Conservation (phyloP, 495 filamentous ascomycete genomes). For the Neurospora intermedia region DNA sequence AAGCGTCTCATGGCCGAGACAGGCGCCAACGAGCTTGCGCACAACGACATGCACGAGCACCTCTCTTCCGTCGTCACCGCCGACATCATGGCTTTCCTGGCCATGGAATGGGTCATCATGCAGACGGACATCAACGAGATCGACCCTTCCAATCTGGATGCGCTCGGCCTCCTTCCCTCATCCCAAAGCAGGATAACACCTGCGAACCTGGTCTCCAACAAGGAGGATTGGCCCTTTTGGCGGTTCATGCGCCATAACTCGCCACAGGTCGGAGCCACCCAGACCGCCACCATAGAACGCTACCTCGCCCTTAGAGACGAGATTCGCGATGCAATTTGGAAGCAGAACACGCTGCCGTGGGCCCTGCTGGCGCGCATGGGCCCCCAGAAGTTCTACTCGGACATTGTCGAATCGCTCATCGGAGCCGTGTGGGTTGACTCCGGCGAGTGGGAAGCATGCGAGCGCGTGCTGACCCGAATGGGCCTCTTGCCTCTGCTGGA, state of each 20-base stretch:
- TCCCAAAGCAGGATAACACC: neutral
- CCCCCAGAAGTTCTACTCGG: constrained; percentile 74
- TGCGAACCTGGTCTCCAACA: constrained; percentile 3
- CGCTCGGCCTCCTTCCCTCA: constrained; percentile 10
- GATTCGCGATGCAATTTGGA: constrained; percentile 40
- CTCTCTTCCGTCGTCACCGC: constrained; percentile 73
- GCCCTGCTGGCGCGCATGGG: constrained; percentile 50
- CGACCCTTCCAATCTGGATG: neutral
- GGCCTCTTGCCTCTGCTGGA: constrained; percentile 56
- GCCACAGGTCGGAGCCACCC: constrained; percentile 28
- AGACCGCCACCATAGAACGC: constrained; percentile 33
- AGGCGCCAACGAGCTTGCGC: constrained; percentile 35
- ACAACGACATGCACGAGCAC: constrained; percentile 61
- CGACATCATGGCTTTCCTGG: constrained; percentile 78
- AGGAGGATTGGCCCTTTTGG: constrained; percentile 44
- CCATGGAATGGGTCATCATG: constrained; percentile 43
- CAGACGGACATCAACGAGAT: constrained; percentile 20
- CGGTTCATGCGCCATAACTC: constrained; percentile 55
- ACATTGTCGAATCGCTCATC: constrained; percentile 70
- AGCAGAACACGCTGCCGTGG: constrained; percentile 59
- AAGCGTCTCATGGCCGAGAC: constrained; percentile 23
- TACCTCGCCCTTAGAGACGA: constrained; percentile 37
- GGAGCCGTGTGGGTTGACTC: constrained; percentile 85
- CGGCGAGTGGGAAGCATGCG: constrained; percentile 47
- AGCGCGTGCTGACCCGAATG: constrained; percentile 46